phyloP scores from a whole-genome alignment of 2,329 filamentous ascomycete genomes.

The Ceratocystis cacaofunesta region DNA sequence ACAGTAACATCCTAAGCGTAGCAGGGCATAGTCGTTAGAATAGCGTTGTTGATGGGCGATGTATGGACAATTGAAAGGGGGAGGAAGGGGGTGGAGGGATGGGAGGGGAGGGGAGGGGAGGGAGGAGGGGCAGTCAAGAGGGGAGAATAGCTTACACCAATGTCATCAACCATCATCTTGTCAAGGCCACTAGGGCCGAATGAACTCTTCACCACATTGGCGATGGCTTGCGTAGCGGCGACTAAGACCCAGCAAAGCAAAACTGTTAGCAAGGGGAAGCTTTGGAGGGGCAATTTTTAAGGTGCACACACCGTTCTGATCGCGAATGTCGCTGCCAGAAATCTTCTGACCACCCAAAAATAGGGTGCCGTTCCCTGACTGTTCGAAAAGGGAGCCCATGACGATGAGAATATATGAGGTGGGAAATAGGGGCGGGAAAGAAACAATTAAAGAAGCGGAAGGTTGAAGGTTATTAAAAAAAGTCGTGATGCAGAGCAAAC shows the following conservation, averaged over 20 bases:
- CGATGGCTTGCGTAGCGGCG: conserved; percentile 86
- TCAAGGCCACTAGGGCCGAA: conserved; percentile 94
- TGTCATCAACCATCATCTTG: conserved; percentile 99
- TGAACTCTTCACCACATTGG: conserved; percentile 97
- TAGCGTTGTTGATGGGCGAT: background rate
- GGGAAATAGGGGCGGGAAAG: conserved; percentile 4
- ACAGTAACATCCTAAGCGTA: conserved; percentile 74
- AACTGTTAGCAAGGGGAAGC: conserved; percentile 7
- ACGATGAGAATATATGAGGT: conserved; percentile 17
- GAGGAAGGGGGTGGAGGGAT: background rate
- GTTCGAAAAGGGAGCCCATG: conserved; percentile 95
- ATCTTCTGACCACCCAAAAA: conserved; percentile 98
- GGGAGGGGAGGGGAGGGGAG: background rate
- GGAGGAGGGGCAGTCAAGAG: background rate
- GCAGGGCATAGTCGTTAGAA: background rate
- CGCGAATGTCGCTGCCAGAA: conserved; percentile 86
- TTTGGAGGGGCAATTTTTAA: conserved; percentile 17
- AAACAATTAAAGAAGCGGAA: conserved; percentile 7
- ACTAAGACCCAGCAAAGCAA: conserved; percentile 36
- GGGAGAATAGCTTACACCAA: conserved; percentile 49
- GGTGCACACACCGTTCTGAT: conserved; percentile 65
- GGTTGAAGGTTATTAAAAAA: conserved; percentile 8
- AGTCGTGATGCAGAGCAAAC: conserved; percentile 11
- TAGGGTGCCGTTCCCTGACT: conserved; percentile 85
- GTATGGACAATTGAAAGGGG: conserved; percentile 16